Base-by-base conservation (phyloP, 345 rosid genomes). In the Kernera saxatilis region DNA sequence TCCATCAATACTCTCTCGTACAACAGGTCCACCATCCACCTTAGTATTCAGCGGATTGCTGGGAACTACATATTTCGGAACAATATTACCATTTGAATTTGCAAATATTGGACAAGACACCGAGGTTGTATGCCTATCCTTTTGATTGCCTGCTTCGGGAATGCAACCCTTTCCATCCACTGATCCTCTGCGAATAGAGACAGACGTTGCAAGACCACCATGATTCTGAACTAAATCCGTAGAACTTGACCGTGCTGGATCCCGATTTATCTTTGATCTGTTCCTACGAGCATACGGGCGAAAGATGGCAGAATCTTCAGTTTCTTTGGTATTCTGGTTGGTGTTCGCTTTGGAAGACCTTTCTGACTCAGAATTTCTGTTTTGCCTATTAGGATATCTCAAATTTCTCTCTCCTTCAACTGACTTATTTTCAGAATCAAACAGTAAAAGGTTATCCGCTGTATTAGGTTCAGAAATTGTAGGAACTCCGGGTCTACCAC, bases 281-380 rank as follows among this genome's bases (percentile, higher is more conserved):
- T 95, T 86, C 81, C 99, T 90, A 71, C 99, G 84, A 78, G 94
- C 94, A 83, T 95, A 95, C 5, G 99, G 96, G 36, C 95, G 98
- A 68, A 92, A 83, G 80, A 92, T 90, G 60, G 96, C 97, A 68
- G 99, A 95, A 85, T 95, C 99, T 83, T 95, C 99, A 21, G 89
- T 78, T 63, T 92, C 98, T 85, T 85, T 95, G 69, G 83, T 75
- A 83, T 82, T 87, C 71, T 81, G 91, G 67, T 82, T 69, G 68
- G 84, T 79, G 72, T 81, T 93, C 68, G 76, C 84, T 78, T 77
- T 89, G 36, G 85, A 83, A 72, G 96, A 86, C 73, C 85, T 87
- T 64, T 85, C 92, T 48, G 89, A 83, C 81, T 86, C 84, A 70
- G 73, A 78, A 60, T 72, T 39, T 74, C 44, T 83, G 72, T 74